phyloP scores from a whole-genome alignment of 2,329 filamentous ascomycete species.

The Lachnellula cervina region DNA sequence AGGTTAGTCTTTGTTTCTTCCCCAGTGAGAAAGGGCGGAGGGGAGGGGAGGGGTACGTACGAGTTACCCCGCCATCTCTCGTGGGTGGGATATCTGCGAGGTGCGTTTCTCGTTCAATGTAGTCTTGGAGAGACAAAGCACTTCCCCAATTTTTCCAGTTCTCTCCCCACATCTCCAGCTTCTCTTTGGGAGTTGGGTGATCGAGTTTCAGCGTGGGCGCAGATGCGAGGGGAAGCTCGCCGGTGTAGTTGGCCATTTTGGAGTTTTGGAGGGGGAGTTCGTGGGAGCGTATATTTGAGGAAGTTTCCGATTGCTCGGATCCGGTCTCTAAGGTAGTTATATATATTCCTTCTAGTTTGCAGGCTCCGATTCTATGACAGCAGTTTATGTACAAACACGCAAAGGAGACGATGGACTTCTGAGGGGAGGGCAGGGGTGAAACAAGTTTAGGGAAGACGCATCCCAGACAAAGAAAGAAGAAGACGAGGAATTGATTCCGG shows the following conservation, averaged over 20 bases:
- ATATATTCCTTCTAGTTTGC: neutral
- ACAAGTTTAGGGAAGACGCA: neutral
- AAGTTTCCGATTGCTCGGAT: neutral
- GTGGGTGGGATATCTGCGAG: conserved; percentile 55
- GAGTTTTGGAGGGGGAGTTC: neutral
- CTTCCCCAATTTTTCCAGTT: conserved; percentile 56
- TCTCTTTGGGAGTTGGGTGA: conserved; percentile 54
- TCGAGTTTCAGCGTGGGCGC: conserved; percentile 43
- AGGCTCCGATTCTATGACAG: neutral
- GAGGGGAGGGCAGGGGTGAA: neutral
- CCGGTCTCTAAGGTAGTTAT: neutral
- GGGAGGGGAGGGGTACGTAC: neutral
- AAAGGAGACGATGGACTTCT: neutral
- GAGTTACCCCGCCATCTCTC: conserved; percentile 48
- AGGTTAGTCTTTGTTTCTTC: neutral
- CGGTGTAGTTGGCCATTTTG: conserved; percentile 3
- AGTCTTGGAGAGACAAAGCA: conserved; percentile 49
- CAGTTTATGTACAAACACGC: too few relatives aligned
- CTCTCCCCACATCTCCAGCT: conserved; percentile 47
- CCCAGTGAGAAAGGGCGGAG: neutral
- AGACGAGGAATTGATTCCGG: conserved; percentile 6
- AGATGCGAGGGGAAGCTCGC: conserved; percentile 20
- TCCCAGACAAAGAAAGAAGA: neutral
- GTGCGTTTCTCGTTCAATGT: conserved; percentile 55
- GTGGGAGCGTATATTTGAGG: too few relatives aligned